These are phyloP conservation scores for Rugosomyces carneus DNA, from an alignment of 1,284 basidiomycete species.

Conservation along the genomic window DNA sequence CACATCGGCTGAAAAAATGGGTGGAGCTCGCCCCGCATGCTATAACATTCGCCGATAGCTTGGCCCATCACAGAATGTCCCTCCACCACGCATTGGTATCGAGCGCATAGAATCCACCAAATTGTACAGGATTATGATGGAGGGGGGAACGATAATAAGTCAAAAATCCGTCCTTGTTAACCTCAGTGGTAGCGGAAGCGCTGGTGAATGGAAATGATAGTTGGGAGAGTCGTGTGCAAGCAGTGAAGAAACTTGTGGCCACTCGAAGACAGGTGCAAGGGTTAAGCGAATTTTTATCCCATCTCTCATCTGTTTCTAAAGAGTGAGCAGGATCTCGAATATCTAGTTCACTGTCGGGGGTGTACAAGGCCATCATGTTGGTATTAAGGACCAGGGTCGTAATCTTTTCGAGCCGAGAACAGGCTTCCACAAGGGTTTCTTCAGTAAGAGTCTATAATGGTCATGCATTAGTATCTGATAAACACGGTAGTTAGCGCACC, in stretches of 20 bases:
- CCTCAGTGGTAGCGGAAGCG: too few species aligned
- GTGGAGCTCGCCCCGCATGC: too few species aligned
- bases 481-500: too few species aligned
- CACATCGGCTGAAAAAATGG: too few species aligned
- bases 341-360: not conserved
- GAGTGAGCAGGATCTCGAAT: not conserved
- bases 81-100: too few species aligned
- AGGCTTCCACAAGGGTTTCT: not conserved
- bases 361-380: not conserved
- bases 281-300: not conserved
- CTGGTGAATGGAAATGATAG: not conserved
- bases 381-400: not conserved
- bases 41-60: too few species aligned
- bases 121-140: not conserved
- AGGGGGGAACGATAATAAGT: not conserved
- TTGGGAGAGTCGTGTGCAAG: not conserved
- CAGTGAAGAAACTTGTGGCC: not conserved
- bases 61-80: too few species aligned
- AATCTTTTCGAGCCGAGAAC: not conserved
- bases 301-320: not conserved
- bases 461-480: not conserved
- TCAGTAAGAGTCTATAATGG: not conserved
- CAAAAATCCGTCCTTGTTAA: not conserved
- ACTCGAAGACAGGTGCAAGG: not conserved
- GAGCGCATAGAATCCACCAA: not conserved